Evolutionary conservation across 2,329 filamentous ascomycete species (phyloP).

Genomic region (Aspergillus sojae): DNA sequence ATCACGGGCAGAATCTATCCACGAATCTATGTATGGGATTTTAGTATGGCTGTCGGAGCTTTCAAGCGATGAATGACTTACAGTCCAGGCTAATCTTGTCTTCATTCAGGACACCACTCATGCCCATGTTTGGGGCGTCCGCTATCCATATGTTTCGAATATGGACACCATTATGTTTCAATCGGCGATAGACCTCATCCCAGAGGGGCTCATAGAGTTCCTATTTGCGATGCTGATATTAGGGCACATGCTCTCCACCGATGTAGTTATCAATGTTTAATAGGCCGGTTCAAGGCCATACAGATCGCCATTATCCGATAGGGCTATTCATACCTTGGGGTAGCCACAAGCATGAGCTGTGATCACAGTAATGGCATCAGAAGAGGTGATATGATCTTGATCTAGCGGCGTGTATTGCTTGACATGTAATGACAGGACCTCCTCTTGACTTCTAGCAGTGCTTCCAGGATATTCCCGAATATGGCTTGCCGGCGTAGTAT

Average conservation of each 20-base stretch:
- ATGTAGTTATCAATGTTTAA: background rate
- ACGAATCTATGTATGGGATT: background rate
- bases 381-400: background rate
- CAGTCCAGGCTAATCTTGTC: conserved; percentile 16
- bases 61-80: background rate
- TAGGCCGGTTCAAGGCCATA: background rate
- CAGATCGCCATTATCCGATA: background rate
- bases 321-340: background rate
- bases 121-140: conserved; percentile 13
- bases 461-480: background rate
- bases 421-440: background rate
- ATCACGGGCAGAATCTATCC: conserved; percentile 21
- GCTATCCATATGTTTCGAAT: conserved; percentile 16
- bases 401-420: background rate
- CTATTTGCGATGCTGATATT: background rate
- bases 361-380: background rate
- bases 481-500: background rate
- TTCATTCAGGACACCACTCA: conserved; percentile 14
- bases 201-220: conserved; percentile 20
- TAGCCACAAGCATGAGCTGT: background rate
- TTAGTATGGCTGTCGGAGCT: background rate
- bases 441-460: background rate
- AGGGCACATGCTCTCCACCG: background rate
- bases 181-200: conserved; percentile 3
- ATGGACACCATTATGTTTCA: background rate